These are phyloP conservation scores for Roridomyces roridus DNA, from an alignment of 768 basidiomycete species.

Conservation along the genomic window DNA sequence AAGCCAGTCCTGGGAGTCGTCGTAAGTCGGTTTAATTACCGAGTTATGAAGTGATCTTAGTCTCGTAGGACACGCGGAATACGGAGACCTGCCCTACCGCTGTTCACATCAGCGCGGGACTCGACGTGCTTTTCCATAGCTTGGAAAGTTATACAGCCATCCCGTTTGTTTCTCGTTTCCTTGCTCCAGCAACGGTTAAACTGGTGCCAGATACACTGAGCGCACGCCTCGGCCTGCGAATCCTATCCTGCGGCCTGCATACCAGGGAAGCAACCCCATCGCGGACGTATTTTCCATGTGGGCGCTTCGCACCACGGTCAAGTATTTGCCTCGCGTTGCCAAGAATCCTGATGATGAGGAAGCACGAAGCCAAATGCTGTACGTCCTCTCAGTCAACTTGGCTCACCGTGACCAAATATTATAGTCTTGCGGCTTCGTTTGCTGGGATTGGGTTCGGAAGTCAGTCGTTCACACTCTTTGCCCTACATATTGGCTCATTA, in stretches of 20 bases:
- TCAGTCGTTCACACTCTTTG: too few relatives aligned
- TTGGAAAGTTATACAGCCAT: conserved; percentile 95
- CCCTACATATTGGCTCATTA: too few relatives aligned
- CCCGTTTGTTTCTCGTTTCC: conserved; percentile 55
- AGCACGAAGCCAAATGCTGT: conserved; percentile 93
- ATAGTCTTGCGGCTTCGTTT: conserved; percentile 87
- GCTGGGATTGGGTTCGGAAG: conserved; percentile 95
- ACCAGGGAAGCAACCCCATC: conserved; percentile 93
- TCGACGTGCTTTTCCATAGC: conserved; percentile 96
- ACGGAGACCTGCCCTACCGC: conserved; percentile 91
- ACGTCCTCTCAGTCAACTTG: conserved; percentile 28
- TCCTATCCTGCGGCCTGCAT: conserved; percentile 89
- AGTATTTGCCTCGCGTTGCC: conserved; percentile 87
- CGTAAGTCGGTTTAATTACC: conserved; percentile 34
- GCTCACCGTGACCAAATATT: background rate
- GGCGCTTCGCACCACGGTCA: conserved; percentile 89
- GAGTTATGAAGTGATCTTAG: conserved; percentile 17
- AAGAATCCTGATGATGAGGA: conserved; percentile 80
- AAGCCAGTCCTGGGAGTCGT: conserved; percentile 89
- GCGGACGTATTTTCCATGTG: conserved; percentile 96
- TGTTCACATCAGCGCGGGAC: conserved; percentile 92
- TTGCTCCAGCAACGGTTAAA: conserved; percentile 13
- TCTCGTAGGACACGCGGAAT: conserved; percentile 80
- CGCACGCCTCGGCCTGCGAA: conserved; percentile 89
- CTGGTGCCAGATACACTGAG: conserved; percentile 74